phyloP scores from a whole-genome alignment of 352 stramenopile species.

The Sclerospora graminicola region DNA sequence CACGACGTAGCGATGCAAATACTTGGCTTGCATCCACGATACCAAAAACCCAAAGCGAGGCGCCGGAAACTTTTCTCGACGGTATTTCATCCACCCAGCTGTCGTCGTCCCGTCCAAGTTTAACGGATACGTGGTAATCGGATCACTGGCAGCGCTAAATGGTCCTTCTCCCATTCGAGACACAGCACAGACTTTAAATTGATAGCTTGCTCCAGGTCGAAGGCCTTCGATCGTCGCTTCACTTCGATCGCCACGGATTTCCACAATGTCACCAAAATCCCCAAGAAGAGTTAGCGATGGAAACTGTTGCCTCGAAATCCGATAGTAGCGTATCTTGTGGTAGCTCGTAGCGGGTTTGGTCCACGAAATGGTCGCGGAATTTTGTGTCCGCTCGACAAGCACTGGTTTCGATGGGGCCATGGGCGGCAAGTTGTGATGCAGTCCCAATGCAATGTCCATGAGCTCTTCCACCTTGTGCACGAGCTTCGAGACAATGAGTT shows the following conservation, averaged over 20 bases:
- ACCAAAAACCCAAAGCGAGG: slow-evolving; percentile 41
- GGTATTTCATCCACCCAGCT: slow-evolving; percentile 83
- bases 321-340: slow-evolving; percentile 77
- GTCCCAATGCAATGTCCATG: slow-evolving; percentile 80
- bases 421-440: slow-evolving; percentile 77
- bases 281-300: slow-evolving; percentile 75
- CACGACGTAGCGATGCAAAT: slow-evolving; percentile 74
- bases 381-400: slow-evolving; percentile 52
- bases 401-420: slow-evolving; percentile 57
- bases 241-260: slow-evolving; percentile 47
- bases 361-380: slow-evolving; percentile 70
- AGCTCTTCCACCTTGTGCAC: slow-evolving; percentile 85
- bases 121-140: slow-evolving; percentile 54
- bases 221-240: slow-evolving; percentile 63
- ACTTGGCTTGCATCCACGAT: slow-evolving; percentile 65
- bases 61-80: slow-evolving; percentile 40
- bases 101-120: slow-evolving; percentile 70
- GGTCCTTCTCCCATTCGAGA: slow-evolving; percentile 81
- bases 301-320: slow-evolving; percentile 70
- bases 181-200: slow-evolving; percentile 81
- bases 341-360: slow-evolving; percentile 41
- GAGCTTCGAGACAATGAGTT: slow-evolving; percentile 82
- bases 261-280: slow-evolving; percentile 72
- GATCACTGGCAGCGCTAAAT: slow-evolving; percentile 64
- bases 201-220: slow-evolving; percentile 67